Conservation (phyloP, 2,329 filamentous ascomycete species). For the Botryotinia narcissicola region DNA sequence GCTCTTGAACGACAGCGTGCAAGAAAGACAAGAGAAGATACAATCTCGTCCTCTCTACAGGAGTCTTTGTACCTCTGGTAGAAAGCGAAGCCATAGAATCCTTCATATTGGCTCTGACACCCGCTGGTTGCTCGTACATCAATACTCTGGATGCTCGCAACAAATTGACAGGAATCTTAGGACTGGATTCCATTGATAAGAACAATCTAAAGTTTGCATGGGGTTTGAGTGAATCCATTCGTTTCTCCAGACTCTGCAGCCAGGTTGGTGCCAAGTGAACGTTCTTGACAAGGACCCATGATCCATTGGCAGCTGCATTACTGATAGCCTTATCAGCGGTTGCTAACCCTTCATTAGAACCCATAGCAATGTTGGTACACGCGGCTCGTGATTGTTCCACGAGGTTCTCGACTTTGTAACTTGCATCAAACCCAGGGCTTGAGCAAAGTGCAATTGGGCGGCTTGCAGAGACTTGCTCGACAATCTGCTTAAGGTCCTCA, state of each 20-base stretch:
- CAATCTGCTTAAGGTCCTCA: slow-evolving; percentile 82
- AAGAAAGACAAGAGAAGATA: slow-evolving; percentile 92
- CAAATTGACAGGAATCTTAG: slow-evolving; percentile 94
- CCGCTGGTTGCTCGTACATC: slow-evolving; percentile 97
- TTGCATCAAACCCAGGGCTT: slow-evolving; percentile 94
- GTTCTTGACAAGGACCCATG: slow-evolving; percentile 98
- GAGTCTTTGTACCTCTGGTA: slow-evolving; percentile 71
- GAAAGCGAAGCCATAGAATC: slow-evolving; percentile 87
- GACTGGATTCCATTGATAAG: slow-evolving; percentile 96
- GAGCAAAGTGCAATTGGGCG: slow-evolving; percentile 90
- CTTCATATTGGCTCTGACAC: slow-evolving; percentile 97
- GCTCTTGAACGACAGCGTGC: slow-evolving; percentile 93
- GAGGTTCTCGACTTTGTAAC: slow-evolving; percentile 96
- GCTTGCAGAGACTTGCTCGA: slow-evolving; percentile 77
- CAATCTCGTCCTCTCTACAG: slow-evolving; percentile 84
- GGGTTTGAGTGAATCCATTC: slow-evolving; percentile 91
- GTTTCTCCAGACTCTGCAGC: slow-evolving; percentile 96
- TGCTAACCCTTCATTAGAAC: slow-evolving; percentile 88
- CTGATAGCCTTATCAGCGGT: slow-evolving; percentile 94
- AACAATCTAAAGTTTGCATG: slow-evolving; percentile 92
- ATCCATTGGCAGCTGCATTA: slow-evolving; percentile 85
- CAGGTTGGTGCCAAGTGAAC: slow-evolving; percentile 94
- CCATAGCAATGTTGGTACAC: slow-evolving; percentile 98
- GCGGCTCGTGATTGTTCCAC: slow-evolving; percentile 79
- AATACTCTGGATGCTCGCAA: slow-evolving; percentile 89